Base-by-base conservation (phyloP, 192 early-diverging fungal species). In the Coemansia sp. region DNA sequence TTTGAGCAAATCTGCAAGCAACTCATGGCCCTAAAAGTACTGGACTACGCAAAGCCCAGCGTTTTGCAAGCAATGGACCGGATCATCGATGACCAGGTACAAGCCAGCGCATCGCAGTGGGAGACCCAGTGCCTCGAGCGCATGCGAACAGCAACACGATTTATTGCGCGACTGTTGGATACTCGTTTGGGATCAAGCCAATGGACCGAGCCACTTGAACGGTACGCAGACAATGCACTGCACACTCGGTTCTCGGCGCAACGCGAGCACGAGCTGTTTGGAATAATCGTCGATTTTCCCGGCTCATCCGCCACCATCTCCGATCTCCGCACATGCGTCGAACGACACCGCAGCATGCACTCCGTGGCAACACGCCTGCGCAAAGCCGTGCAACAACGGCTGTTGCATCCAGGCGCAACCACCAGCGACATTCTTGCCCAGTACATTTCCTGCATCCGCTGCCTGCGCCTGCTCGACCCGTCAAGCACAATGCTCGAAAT, bases 211-310 rank as follows among this genome's bases (percentile, higher is more conserved):
- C 5, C 59, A 10, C 19, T 71, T 1, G 67, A 21, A 2, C 46
- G 19, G 15, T 51, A 69, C 36, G 52, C 57, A 23, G 65, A 65
- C 12, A 19, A 59, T 19, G 51, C 26, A 4, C 50, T 78, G 4
- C 57, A 38, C 22, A 5, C n/a, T 8, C 52, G 47, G 55, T 66
- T 78, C 37, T 58, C 66, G 9, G 56, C 55, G 12, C 57, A 68
- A 46, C 77, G 90, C 5, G 76, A 84, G 8, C 34, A 66, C 25
- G 87, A 90, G 71, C 76, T 91, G 34, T 91, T 92, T 53, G 71
- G 87, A 46, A 89, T 92, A 15, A 89, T 92, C 48, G 78, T 91
- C 15, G 90, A 88, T 22, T 90, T 81, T 48, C 90, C 90, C 1
- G 82, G 83, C 17, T 89, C 90, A 1, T 54, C 66, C 11, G 74